Evolutionary conservation across 768 basidiomycete species (phyloP).

Genomic region (Boletus reticulatus): DNA sequence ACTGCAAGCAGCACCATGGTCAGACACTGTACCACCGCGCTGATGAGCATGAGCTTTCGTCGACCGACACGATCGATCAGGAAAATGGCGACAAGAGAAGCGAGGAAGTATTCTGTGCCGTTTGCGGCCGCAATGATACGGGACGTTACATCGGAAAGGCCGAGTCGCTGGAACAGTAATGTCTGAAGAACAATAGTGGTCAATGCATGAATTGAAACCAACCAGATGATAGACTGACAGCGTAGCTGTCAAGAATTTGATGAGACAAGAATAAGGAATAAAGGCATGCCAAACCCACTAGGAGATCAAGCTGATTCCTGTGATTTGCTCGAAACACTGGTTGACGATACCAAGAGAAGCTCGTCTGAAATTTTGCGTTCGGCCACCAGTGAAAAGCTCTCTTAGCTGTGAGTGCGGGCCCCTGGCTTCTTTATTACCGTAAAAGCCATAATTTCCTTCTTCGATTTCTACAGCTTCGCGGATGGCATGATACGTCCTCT

Average conservation of each 20-base stretch:
- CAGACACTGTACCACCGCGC: slow-evolving; percentile 56
- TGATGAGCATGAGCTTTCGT: slow-evolving; percentile 68
- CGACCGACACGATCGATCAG: slow-evolving; percentile 74
- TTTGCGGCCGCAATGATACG: slow-evolving; percentile 65
- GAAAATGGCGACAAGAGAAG: slow-evolving; percentile 68
- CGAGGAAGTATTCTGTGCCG: slow-evolving; percentile 69
- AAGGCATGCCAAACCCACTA: slow-evolving; percentile 42
- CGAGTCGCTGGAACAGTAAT: slow-evolving; percentile 55
- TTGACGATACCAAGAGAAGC: slow-evolving; percentile 52
- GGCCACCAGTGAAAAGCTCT: slow-evolving; percentile 57
- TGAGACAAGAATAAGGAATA: slow-evolving; percentile 17
- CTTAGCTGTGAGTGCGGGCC: slow-evolving; percentile 33
- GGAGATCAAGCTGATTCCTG: slow-evolving; percentile 65
- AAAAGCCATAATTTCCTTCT: slow-evolving; percentile 7
- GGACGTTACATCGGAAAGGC: slow-evolving; percentile 54
- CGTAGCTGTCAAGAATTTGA: slow-evolving; percentile 20
- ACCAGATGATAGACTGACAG: slow-evolving; percentile 21
- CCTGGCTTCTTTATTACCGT: neutral
- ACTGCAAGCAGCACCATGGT: slow-evolving; percentile 62
- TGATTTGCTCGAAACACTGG: slow-evolving; percentile 70
- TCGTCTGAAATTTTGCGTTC: slow-evolving; percentile 59
- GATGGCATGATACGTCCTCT: slow-evolving; percentile 53
- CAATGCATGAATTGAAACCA: neutral
- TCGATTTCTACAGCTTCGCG: slow-evolving; percentile 51
- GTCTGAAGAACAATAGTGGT: slow-evolving; percentile 32